Conservation (phyloP, 2,329 filamentous ascomycete species). For the Dactylellina leptospora region DNA sequence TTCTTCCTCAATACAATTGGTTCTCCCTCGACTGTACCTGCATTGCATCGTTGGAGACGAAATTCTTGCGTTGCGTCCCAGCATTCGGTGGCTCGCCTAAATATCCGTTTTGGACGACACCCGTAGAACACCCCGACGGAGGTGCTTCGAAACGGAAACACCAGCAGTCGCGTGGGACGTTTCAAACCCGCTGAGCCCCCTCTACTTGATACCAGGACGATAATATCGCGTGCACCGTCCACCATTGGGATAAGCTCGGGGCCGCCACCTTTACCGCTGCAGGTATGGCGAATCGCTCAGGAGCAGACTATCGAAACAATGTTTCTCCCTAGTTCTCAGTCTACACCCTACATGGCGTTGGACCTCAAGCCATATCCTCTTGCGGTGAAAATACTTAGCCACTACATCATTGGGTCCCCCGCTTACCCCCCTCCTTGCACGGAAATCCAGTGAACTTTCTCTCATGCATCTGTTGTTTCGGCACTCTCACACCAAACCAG, state of each 20-base stretch:
- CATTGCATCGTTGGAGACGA: conserved; percentile 17
- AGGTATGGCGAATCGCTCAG: conserved; percentile 43
- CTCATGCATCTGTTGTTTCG: conserved; percentile 39
- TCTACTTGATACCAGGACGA: conserved; percentile 37
- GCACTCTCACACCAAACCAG: conserved; percentile 11
- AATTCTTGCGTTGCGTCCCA: conserved; percentile 18
- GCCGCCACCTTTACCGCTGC: conserved; percentile 11
- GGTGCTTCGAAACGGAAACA: conserved; percentile 45
- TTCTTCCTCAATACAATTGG: background rate
- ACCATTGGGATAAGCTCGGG: conserved; percentile 3
- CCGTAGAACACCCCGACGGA: background rate
- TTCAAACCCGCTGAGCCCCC: conserved; percentile 45
- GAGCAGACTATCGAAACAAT: conserved; percentile 39
- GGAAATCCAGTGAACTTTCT: conserved; percentile 22
- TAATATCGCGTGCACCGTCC: background rate
- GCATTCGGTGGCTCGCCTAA: conserved; percentile 27
- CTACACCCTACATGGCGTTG: conserved; percentile 1
- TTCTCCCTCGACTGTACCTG: too few relatives aligned
- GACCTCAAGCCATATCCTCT: background rate
- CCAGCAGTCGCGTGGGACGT: conserved; percentile 49
- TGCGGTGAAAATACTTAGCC: background rate
- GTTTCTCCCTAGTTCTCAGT: conserved; percentile 30
- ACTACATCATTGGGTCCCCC: background rate
- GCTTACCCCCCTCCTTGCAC: conserved; percentile 16
- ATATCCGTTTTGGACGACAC: conserved; percentile 18